Evolutionary conservation across 345 rosid genomes (phyloP), one percentile per base, ranked within the genome.

Genomic region (Nephelium lappaceum): DNA sequence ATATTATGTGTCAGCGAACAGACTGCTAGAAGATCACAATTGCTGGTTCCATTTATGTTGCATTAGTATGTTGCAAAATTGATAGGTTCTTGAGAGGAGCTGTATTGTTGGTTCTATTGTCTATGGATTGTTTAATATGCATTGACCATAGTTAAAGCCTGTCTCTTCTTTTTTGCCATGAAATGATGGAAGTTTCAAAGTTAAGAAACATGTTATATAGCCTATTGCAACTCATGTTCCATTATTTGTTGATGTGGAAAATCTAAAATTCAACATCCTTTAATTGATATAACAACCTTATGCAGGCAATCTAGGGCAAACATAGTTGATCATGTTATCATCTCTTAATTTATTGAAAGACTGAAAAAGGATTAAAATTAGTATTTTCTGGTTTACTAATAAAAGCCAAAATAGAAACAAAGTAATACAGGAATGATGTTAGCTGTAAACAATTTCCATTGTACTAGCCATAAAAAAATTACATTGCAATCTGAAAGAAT

Each of bases 111-210:
- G 61, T 74, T 74, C 41, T 47, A 38, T 27, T 25, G 1, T 39
- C 55, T 31, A 5, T 74, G 60, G 67, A 11, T 61, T 74, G 14
- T 43, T 25, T 8, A 24, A 8, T 16, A 39, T 15, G 45, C 51
- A 3, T 15, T 47, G 57, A 55, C 60, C 69, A 43, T 42, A 27
- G 53, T 19, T 18, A 74, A 62, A 25, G 16, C 11, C 24, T 74
- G 41, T 47, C 6, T 43, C 27, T 47, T 63, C 25, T 11, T 74
- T 25, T 63, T 57, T 47, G 41, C n/a, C 25, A 23, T 74, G 24
- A 24, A 61, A 62, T 41, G 25, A 41, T 38, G 62, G 19, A 57
- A 18, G 53, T 74, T 62, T 74, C 58, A 53, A 74, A 74, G 65
- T 74, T 42, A 19, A 36, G 49, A 38, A 72, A 39, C 61, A 72